Percentiles rank a stretch among this genome's conserved stretches.
phyloP scores from a whole-genome alignment of 495 filamentous ascomycete species.

The Rostrohypoxylon terebratum region DNA sequence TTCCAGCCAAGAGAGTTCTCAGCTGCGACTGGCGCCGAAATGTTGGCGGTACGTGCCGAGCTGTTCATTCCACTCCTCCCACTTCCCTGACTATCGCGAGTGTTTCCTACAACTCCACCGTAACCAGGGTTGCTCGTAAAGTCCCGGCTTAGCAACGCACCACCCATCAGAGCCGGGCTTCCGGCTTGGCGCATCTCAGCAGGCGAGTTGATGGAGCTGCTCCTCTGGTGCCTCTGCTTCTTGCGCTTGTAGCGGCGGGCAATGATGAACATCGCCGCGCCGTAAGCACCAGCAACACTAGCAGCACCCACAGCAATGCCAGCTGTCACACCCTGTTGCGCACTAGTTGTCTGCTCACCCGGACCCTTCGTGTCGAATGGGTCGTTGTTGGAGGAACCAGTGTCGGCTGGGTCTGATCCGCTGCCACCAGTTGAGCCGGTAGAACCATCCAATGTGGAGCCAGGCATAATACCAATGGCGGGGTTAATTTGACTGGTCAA shows the following conservation, averaged over 20 bases:
- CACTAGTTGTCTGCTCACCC: slow-evolving; percentile 56
- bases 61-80: slow-evolving; percentile 76
- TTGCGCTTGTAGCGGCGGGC: slow-evolving; percentile 92
- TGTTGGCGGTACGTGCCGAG: slow-evolving; percentile 77
- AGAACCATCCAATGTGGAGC: slow-evolving; percentile 58
- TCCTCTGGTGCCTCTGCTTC: slow-evolving; percentile 81
- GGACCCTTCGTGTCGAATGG: slow-evolving; percentile 56
- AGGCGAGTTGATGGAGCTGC: slow-evolving; percentile 71
- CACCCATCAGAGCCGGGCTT: slow-evolving; percentile 68
- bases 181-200: slow-evolving; percentile 67
- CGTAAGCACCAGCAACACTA: slow-evolving; percentile 87
- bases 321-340: slow-evolving; percentile 79
- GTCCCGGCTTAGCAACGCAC: slow-evolving; percentile 61
- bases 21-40: slow-evolving; percentile 88
- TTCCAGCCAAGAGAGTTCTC: slow-evolving; percentile 99
- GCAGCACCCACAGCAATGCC: slow-evolving; percentile 84
- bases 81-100: slow-evolving; percentile 74
- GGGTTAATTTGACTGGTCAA: slow-evolving; percentile 87
- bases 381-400: slow-evolving; percentile 49
- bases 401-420: slow-evolving; percentile 32
- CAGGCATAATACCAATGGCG: slow-evolving; percentile 79
- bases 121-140: slow-evolving; percentile 59
- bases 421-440: slow-evolving; percentile 45
- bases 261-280: slow-evolving; percentile 98
- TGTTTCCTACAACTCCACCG: slow-evolving; percentile 58